phyloP scores from a whole-genome alignment of 192 early-diverging fungal genomes.

The Backusella morwellensis region DNA sequence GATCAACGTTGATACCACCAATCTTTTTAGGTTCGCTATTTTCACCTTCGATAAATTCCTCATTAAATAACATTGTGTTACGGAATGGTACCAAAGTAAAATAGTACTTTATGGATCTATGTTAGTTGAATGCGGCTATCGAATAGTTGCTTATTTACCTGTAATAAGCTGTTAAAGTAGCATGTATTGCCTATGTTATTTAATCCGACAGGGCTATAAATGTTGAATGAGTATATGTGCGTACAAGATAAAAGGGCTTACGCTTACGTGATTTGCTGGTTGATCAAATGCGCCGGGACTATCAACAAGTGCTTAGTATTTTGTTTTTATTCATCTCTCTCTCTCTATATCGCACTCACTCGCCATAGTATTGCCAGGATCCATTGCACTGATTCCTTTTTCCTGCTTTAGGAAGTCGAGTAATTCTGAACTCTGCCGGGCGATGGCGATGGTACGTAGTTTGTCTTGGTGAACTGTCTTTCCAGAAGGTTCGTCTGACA shows the following conservation, averaged over 20 bases:
- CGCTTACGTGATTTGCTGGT: constrained; percentile 5
- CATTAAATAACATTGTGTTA: constrained; percentile 56
- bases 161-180: constrained; percentile 83
- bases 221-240: not conserved
- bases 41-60: constrained; percentile 39
- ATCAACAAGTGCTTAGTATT: not conserved
- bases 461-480: constrained; percentile 26
- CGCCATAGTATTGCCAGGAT: not conserved
- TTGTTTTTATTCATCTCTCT: no score
- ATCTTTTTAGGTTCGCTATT: constrained; percentile 44
- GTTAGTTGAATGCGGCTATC: not conserved
- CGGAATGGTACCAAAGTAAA: constrained; percentile 66
- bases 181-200: constrained; percentile 88
- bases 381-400: not conserved
- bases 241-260: not conserved
- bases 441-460: constrained; percentile 19
- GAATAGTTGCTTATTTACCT: constrained; percentile 26
- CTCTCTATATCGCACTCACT: not conserved
- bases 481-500: constrained; percentile 32
- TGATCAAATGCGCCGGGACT: constrained; percentile 3
- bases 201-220: constrained; percentile 65
- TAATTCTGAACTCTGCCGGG: constrained; percentile 16
- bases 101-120: constrained; percentile 47
- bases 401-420: constrained; percentile 18
- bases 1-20: constrained; percentile 43